These are phyloP conservation scores for Verticillium isaacii DNA, from an alignment of 2,329 filamentous ascomycete species.

Conservation along the genomic window DNA sequence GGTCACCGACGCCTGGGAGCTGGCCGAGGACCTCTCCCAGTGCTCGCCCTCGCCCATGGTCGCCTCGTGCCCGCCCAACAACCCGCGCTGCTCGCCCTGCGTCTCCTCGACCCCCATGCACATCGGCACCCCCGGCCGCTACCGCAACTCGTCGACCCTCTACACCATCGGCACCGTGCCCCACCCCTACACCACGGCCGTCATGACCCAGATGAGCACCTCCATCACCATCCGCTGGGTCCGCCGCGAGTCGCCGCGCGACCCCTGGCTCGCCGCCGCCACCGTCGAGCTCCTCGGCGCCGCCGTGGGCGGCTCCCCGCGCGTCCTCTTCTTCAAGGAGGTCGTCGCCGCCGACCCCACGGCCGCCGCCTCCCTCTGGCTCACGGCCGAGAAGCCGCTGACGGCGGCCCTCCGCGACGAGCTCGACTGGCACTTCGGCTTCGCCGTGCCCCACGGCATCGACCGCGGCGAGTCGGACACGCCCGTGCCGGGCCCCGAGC, in stretches of 20 bases:
- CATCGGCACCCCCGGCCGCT: slow-evolving; percentile 61
- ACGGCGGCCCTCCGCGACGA: slow-evolving; percentile 68
- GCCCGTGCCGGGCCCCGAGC: slow-evolving; percentile 54
- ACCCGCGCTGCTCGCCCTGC: slow-evolving; percentile 69
- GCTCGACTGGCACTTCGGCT: slow-evolving; percentile 87
- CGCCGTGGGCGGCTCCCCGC: slow-evolving; percentile 56
- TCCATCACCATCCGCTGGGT: slow-evolving; percentile 61
- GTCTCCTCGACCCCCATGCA: slow-evolving; percentile 58
- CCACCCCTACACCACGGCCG: slow-evolving; percentile 81
- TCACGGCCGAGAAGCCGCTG: slow-evolving; percentile 63
- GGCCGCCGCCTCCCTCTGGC: slow-evolving; percentile 67
- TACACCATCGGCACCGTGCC: slow-evolving; percentile 87
- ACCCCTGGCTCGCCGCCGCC: slow-evolving; percentile 70
- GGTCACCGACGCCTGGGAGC: slow-evolving; percentile 62
- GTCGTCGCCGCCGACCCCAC: slow-evolving; percentile 67
- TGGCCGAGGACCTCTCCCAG: slow-evolving; percentile 70
- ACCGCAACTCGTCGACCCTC: slow-evolving; percentile 64
- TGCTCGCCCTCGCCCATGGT: slow-evolving; percentile 73
- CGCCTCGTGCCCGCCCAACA: slow-evolving; percentile 78
- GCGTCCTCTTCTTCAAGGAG: slow-evolving; percentile 75
- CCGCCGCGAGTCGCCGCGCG: slow-evolving; percentile 63
- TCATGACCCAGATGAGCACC: slow-evolving; percentile 58
- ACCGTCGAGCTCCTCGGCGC: slow-evolving; percentile 66
- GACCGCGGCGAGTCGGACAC: slow-evolving; percentile 50
- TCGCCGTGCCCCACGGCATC: slow-evolving; percentile 61